A percentile compares a stretch with the other conserved stretches of the same genome.
These are phyloP conservation scores for Triticum urartu DNA, from an alignment of 176 grass and related monocot genomes.

Conservation along the genomic window DNA sequence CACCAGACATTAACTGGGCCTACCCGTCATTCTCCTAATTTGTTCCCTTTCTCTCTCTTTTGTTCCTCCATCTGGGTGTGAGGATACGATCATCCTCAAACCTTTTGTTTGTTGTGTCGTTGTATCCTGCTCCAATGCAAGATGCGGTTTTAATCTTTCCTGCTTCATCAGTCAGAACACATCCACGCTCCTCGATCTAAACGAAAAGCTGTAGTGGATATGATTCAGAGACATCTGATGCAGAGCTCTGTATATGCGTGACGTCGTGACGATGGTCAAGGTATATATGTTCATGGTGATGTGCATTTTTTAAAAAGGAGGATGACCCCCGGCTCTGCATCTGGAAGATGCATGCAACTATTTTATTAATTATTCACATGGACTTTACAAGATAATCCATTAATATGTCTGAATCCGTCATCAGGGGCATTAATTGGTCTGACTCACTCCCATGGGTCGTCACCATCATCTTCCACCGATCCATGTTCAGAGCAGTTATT, in stretches of 20 bases:
- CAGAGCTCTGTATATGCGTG: background rate
- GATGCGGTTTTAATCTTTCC: background rate
- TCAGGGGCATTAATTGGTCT: too few relatives aligned
- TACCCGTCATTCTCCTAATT: too few relatives aligned
- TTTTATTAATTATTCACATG: too few relatives aligned
- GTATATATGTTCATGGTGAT: background rate
- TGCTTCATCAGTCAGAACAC: background rate
- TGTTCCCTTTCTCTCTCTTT: too few relatives aligned
- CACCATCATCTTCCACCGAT: too few relatives aligned
- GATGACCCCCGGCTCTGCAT: too few relatives aligned
- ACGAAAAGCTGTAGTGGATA: background rate
- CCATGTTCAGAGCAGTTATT: too few relatives aligned
- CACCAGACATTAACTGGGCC: background rate
- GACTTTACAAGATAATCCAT: too few relatives aligned
- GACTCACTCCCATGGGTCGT: too few relatives aligned
- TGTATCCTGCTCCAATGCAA: background rate
- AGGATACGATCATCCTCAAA: background rate
- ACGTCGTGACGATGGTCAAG: background rate
- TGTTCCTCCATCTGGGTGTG: background rate
- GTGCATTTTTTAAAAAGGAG: background rate
- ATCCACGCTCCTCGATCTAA: background rate
- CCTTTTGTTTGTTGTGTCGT: background rate
- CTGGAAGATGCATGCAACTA: too few relatives aligned
- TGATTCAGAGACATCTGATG: background rate
- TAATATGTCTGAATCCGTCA: too few relatives aligned